Evolutionary conservation across 106 monocot genomes (phyloP).

Genomic region (Hemerocallis citrina): DNA sequence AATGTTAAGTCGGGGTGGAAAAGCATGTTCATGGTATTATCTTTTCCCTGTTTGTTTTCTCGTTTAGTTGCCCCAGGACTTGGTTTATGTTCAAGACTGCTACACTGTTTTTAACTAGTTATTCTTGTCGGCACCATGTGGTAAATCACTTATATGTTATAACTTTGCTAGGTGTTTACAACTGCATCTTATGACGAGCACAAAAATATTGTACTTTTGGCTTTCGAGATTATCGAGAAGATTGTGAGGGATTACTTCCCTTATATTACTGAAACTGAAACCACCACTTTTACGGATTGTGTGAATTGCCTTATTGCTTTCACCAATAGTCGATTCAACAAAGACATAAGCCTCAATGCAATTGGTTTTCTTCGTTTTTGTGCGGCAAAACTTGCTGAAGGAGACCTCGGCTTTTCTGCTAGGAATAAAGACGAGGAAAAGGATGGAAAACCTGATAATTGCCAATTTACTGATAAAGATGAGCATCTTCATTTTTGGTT

Average conservation of each 20-base stretch:
- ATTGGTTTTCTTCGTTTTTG: conserved; percentile 91
- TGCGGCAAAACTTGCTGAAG: conserved; percentile 92
- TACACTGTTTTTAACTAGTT: background rate
- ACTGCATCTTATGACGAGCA: conserved; percentile 93
- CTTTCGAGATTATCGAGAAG: conserved; percentile 92
- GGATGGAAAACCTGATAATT: conserved; percentile 46
- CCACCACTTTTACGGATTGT: conserved; percentile 86
- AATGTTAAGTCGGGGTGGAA: conserved; percentile 98
- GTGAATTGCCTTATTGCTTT: conserved; percentile 92
- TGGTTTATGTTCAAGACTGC: background rate
- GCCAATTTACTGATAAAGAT: conserved; percentile 53
- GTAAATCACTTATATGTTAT: conserved; percentile 7
- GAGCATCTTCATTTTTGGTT: conserved; percentile 85
- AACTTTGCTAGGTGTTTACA: conserved; percentile 96
- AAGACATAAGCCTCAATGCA: conserved; percentile 70
- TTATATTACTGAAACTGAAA: conserved; percentile 90
- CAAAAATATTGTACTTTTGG: conserved; percentile 91
- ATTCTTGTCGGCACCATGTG: background rate
- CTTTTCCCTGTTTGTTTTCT: background rate
- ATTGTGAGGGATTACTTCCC: conserved; percentile 92
- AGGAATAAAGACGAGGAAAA: conserved; percentile 35
- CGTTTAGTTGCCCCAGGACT: background rate
- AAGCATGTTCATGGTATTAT: conserved; percentile 95
- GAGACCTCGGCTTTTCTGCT: conserved; percentile 59
- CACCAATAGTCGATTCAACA: conserved; percentile 90